phyloP scores from a whole-genome alignment of 139 green algal genomes.

The Chlorella sp. region DNA sequence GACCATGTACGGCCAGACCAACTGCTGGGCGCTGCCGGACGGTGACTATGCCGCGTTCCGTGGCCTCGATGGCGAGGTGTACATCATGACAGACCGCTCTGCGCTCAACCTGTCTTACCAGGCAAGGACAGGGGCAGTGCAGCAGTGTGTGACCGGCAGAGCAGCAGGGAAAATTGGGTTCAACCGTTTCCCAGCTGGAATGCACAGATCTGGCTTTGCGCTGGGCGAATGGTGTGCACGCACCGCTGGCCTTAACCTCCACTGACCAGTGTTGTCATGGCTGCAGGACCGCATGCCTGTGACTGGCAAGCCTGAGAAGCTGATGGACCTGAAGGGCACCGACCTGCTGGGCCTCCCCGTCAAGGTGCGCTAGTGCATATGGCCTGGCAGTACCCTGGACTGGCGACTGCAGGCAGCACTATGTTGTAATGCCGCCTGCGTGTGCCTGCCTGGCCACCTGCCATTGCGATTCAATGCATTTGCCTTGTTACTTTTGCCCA shows the following conservation, averaged over 20 bases:
- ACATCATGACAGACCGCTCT: conserved; percentile 88
- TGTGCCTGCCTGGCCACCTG: too few relatives aligned
- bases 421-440: too few relatives aligned
- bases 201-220: too few relatives aligned
- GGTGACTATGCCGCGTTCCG: conserved; percentile 94
- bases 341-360: conserved; percentile 95
- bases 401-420: too few relatives aligned
- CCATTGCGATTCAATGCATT: too few relatives aligned
- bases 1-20: conserved; percentile 99
- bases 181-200: too few relatives aligned
- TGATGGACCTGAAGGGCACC: conserved; percentile 87
- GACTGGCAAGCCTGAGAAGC: conserved; percentile 73
- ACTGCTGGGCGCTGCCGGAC: conserved; percentile 97
- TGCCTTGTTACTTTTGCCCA: neutral
- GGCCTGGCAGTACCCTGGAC: too few relatives aligned
- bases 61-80: conserved; percentile 85
- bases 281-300: conserved; percentile 64
- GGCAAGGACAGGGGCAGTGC: neutral
- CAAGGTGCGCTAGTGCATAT: conserved; percentile 27
- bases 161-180: too few relatives aligned
- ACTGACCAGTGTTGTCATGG: neutral
- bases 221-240: too few relatives aligned
- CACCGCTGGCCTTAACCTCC: neutral
- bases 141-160: too few relatives aligned
- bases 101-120: conserved; percentile 96